phyloP scores from a whole-genome alignment of 495 filamentous ascomycete species.

The Penicillium maclennaniae region DNA sequence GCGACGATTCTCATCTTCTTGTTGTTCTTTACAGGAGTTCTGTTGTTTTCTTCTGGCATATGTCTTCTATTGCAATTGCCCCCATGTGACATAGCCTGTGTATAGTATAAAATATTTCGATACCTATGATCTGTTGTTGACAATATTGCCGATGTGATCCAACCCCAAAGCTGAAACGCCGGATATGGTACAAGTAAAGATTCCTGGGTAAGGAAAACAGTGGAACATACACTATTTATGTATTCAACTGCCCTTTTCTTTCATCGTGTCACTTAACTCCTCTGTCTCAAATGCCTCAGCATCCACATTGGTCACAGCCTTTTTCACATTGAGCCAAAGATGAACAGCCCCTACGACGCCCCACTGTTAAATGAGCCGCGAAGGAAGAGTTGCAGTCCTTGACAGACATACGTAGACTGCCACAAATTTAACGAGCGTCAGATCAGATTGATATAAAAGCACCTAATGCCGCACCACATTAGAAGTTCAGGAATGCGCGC shows the following conservation, averaged over 20 bases:
- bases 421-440: too few species aligned
- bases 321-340: background rate
- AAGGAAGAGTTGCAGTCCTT: too few species aligned
- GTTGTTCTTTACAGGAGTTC: conserved; percentile 26
- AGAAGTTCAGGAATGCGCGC: too few species aligned
- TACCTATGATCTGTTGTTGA: background rate
- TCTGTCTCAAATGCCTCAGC: background rate
- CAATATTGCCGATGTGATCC: background rate
- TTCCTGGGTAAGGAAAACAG: background rate
- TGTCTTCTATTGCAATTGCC: conserved; percentile 17
- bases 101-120: conserved; percentile 30
- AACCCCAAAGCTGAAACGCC: background rate
- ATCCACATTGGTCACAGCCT: background rate
- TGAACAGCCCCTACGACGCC: too few species aligned
- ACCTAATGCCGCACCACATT: too few species aligned
- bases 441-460: too few species aligned
- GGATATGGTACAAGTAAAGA: background rate
- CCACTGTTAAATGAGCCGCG: too few species aligned
- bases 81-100: conserved; percentile 32
- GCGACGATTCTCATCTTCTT: conserved; percentile 5
- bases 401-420: too few species aligned
- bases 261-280: background rate
- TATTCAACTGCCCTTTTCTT: background rate
- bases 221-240: background rate
- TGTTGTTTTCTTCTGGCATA: conserved; percentile 21